A percentile compares a stretch with the other conserved stretches of the same genome.
These are phyloP conservation scores for Lolium multiflorum DNA, from an alignment of 176 grass and related monocot genomes.

Conservation along the genomic window DNA sequence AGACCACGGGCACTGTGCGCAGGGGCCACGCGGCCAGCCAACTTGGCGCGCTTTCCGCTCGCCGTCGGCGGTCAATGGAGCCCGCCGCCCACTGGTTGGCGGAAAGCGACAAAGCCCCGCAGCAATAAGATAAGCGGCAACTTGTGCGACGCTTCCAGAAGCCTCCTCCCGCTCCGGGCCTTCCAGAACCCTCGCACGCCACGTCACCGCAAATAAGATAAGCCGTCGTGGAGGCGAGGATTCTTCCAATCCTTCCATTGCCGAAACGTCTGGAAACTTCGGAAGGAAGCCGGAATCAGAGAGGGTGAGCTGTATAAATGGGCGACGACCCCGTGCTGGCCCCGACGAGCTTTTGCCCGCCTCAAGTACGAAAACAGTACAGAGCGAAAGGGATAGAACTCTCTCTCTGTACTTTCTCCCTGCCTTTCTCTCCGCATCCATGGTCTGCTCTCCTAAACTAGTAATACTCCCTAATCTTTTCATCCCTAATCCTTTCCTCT, in stretches of 20 bases:
- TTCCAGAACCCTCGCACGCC: conserved; percentile 50
- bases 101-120: conserved; percentile 21
- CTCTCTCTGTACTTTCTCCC: conserved; percentile 10
- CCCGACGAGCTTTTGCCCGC: no score
- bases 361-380: background rate
- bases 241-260: background rate
- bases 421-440: background rate
- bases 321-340: background rate
- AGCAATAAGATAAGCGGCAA: conserved; percentile 33
- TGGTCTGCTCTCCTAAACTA: background rate
- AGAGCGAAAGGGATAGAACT: background rate
- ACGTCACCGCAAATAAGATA: conserved; percentile 49
- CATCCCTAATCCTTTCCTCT: no score
- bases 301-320: conserved; percentile 40
- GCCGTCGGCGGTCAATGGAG: background rate
- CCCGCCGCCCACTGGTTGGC: conserved; percentile 10
- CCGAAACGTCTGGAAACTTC: conserved; percentile 56
- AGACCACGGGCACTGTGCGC: conserved; percentile 3
- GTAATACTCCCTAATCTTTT: no score
- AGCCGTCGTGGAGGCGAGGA: background rate
- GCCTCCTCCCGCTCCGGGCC: conserved; percentile 13
- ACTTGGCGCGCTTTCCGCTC: background rate
- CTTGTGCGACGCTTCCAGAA: conserved; percentile 51
- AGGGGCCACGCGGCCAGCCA: conserved; percentile 21
- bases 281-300: background rate